Percentiles rank a stretch among this genome's conserved stretches.
These are phyloP conservation scores for Penicillium bialowiezense DNA, from an alignment of 495 filamentous ascomycete species.

Conservation along the genomic window DNA sequence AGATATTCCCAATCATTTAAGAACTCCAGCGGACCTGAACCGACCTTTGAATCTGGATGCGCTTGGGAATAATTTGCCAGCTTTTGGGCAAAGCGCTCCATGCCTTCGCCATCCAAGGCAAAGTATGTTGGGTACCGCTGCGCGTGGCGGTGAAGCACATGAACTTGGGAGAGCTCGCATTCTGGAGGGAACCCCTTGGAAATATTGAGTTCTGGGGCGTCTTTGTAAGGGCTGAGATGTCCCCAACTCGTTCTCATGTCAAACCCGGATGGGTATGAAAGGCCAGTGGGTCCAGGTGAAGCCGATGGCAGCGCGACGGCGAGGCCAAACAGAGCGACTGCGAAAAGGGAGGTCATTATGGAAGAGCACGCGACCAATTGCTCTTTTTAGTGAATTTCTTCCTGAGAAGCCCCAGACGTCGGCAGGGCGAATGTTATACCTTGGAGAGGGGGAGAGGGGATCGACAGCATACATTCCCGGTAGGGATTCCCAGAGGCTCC, in stretches of 20 bases:
- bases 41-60: conserved; percentile 28
- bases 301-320: conserved; percentile 4
- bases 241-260: conserved; percentile 42
- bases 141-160: conserved; percentile 51
- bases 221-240: conserved; percentile 46
- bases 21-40: conserved; percentile 46
- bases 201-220: conserved; percentile 38
- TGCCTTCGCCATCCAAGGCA: conserved; percentile 41
- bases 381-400: too few species aligned
- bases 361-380: neutral
- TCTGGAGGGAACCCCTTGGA: conserved; percentile 47
- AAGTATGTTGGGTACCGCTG: conserved; percentile 46
- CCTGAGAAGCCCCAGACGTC: neutral
- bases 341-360: neutral
- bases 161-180: conserved; percentile 53
- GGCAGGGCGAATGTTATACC: neutral
- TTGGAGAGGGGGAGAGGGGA: neutral
- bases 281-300: conserved; percentile 24
- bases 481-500: neutral
- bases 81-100: conserved; percentile 45
- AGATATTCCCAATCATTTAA: conserved; percentile 50
- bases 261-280: conserved; percentile 30
- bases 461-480: neutral
- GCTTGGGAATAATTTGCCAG: conserved; percentile 41
- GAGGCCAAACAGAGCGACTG: conserved; percentile 1